Percentiles rank a stretch among this genome's conserved stretches.
These are phyloP conservation scores for Amanita phalloides DNA, from an alignment of 768 basidiomycete species.

Conservation along the genomic window DNA sequence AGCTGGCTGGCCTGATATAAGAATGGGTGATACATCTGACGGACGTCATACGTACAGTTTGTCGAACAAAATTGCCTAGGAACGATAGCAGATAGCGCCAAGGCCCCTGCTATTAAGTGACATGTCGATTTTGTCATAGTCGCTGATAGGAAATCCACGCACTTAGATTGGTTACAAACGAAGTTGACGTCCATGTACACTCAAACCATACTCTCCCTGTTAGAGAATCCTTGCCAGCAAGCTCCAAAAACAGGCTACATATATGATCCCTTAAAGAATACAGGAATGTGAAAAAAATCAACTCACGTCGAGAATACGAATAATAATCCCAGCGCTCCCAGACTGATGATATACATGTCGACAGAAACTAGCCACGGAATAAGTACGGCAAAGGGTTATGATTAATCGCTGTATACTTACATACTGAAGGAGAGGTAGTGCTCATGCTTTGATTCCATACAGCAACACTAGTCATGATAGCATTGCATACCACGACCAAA, in stretches of 20 bases:
- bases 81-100: conserved; percentile 31
- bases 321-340: conserved; percentile 48
- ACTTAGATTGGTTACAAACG: conserved; percentile 55
- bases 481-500: conserved; percentile 53
- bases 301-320: conserved; percentile 52
- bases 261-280: conserved; percentile 3
- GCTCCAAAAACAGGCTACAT: conserved; percentile 44
- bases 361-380: conserved; percentile 24
- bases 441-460: conserved; percentile 56
- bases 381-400: background rate
- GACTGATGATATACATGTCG: conserved; percentile 49
- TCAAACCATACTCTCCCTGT: conserved; percentile 67
- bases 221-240: conserved; percentile 37
- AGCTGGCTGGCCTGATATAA: conserved; percentile 2
- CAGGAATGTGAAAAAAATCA: background rate
- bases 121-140: background rate
- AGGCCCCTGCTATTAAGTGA: conserved; percentile 33
- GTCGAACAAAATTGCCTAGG: conserved; percentile 24
- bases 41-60: background rate
- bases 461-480: conserved; percentile 51
- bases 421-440: conserved; percentile 1
- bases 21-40: background rate
- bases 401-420: background rate
- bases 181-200: conserved; percentile 45
- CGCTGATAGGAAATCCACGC: conserved; percentile 11